Conservation (phyloP, 768 basidiomycete species). For the Solioccasus polychromus region DNA sequence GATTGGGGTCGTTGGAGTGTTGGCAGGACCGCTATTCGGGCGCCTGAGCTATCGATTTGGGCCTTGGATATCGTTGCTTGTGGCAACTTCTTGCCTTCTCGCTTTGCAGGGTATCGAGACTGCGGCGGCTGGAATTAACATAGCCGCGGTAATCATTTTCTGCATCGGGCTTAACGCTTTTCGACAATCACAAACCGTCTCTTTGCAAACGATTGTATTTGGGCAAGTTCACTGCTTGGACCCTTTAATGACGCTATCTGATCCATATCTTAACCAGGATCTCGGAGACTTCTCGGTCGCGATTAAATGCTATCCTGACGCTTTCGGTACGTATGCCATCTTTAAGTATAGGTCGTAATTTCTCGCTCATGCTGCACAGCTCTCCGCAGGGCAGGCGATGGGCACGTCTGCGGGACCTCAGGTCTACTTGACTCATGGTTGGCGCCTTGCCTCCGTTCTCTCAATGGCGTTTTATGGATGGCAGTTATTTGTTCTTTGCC, state of each 20-base stretch:
- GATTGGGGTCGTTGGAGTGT: slow-evolving; percentile 38
- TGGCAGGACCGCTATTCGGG: slow-evolving; percentile 21
- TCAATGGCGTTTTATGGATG: slow-evolving; percentile 37
- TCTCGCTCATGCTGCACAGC: slow-evolving; percentile 2
- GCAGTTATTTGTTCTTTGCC: slow-evolving; percentile 33
- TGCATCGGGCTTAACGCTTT: slow-evolving; percentile 39
- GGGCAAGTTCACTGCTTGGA: slow-evolving; percentile 7
- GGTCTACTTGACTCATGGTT: slow-evolving; percentile 40
- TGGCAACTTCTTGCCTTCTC: slow-evolving; percentile 28
- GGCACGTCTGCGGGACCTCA: slow-evolving; percentile 41
- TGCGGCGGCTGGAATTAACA: slow-evolving; percentile 35
- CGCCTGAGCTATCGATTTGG: slow-evolving; percentile 27
- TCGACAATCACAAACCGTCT: slow-evolving; percentile 38
- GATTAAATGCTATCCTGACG: slow-evolving; percentile 26
- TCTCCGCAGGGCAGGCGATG: slow-evolving; percentile 38
- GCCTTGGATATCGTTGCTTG: slow-evolving; percentile 40
- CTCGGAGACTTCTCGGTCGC: slow-evolving; percentile 25
- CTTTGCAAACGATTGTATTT: slow-evolving; percentile 24
- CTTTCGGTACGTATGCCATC: slow-evolving; percentile 21
- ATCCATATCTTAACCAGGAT: slow-evolving; percentile 14
- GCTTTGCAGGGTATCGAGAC: slow-evolving; percentile 33
- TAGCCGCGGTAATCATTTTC: slow-evolving; percentile 36
- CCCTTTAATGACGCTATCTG: neutral
- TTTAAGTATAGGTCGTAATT: neutral
- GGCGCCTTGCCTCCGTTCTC: slow-evolving; percentile 31